Evolutionary conservation across 768 basidiomycete genomes (phyloP), one percentile per base, ranked within the genome.

Genomic region (Auricularia heimuer): DNA sequence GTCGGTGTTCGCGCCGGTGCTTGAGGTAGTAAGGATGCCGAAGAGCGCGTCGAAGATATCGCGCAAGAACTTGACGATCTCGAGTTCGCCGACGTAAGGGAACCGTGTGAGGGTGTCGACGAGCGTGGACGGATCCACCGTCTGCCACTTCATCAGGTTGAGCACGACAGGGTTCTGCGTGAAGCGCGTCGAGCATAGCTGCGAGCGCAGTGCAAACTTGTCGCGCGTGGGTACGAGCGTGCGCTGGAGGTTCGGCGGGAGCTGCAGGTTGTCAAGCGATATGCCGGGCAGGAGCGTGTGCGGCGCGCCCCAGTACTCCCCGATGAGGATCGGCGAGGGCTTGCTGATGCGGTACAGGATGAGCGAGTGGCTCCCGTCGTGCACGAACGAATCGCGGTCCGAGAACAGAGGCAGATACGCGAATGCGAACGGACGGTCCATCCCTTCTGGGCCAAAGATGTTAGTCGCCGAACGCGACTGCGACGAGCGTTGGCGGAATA

Each of bases 41-140:
- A 98, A 98, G 7, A 98, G 84, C 0, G 94, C 85, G 71, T 98
- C 93, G 72, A 98, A 94, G 67, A 95, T 92, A 71, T 92, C 86
- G 33, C 89, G 85, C 21, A 94, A 80, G 74, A 94, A 95, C 74
- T 94, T 95, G 74, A 95, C 90, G 42, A 95, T 93, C 76, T 98
- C 95, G 18, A 91, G 88, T 75, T 98, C 95, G 8, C 90, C 88
- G 18, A 94, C 94, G 72, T 94, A 98, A 2, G 89, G 88, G 74
- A 98, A 93, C 74, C 91, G 87, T 67, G 82, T 81, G 63, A 98
- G 83, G 12, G 92, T 84, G 0, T 85, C 82, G 3, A 86, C 80
- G 18, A 98, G 81, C 11, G 83, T 73, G 8, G 88, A 86, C 65
- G 83, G 82, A 65, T 89, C 85, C 12, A 92, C 77, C 61, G 81